Evolutionary conservation across 106 monocot species (phyloP).

Genomic region (Cymbidium sinense): DNA sequence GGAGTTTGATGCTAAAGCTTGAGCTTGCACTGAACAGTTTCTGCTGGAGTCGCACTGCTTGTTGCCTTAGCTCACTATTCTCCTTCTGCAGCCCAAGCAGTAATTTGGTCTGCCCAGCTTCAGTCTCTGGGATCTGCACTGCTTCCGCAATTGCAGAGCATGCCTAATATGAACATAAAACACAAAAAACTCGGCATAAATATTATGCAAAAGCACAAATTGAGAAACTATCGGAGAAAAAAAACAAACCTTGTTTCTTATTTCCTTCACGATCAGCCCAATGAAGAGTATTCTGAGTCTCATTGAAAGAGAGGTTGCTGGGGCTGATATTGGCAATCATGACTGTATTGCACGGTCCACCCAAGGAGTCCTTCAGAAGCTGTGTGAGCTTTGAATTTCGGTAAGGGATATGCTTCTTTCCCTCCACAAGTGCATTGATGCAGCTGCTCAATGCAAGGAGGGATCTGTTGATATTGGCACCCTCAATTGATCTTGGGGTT

Average conservation of each 20-base stretch:
- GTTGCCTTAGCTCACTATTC: constrained; percentile 76
- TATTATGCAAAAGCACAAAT: neutral
- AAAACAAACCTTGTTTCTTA: constrained; percentile 66
- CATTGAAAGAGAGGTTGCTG: constrained; percentile 55
- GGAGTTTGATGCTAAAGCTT: constrained; percentile 45
- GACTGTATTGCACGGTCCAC: constrained; percentile 81
- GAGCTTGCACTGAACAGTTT: constrained; percentile 70
- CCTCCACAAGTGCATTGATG: constrained; percentile 95
- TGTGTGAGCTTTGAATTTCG: constrained; percentile 98
- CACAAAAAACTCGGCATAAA: neutral
- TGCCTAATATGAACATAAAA: constrained; percentile 29
- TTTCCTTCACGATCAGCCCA: constrained; percentile 99
- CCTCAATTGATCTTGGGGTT: constrained; percentile 75
- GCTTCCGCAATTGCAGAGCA: constrained; percentile 36
- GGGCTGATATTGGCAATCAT: constrained; percentile 99
- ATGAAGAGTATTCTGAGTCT: constrained; percentile 97
- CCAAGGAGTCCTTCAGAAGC: constrained; percentile 95
- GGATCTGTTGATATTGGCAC: constrained; percentile 94
- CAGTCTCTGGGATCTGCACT: constrained; percentile 33
- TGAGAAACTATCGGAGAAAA: neutral
- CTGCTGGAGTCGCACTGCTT: constrained; percentile 57
- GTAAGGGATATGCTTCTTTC: constrained; percentile 96
- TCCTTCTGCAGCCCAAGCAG: constrained; percentile 77
- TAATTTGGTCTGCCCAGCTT: constrained; percentile 60
- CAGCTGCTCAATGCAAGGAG: constrained; percentile 94